These are phyloP conservation scores for Aureobasidium sp. DNA, from an alignment of 2,329 filamentous ascomycete genomes.

Conservation along the genomic window DNA sequence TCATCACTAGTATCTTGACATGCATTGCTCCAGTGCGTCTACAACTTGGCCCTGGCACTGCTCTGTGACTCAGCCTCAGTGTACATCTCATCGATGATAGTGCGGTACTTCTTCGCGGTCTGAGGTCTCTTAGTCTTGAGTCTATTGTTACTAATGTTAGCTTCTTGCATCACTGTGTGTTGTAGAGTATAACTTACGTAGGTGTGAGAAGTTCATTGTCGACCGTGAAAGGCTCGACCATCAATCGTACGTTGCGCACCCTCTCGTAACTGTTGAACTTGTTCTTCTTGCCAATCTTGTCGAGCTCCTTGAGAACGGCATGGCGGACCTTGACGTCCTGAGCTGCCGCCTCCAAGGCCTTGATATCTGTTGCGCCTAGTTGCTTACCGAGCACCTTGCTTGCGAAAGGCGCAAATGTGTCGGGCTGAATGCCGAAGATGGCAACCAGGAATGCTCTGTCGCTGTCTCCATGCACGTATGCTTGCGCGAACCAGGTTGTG, in stretches of 20 bases:
- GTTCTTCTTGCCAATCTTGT: constrained; percentile 67
- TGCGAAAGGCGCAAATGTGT: constrained; percentile 72
- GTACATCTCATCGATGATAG: constrained; percentile 53
- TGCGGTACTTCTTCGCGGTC: constrained; percentile 53
- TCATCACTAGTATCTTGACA: background rate
- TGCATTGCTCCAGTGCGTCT: background rate
- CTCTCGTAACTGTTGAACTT: constrained; percentile 91
- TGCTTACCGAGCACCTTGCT: constrained; percentile 62
- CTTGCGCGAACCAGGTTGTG: constrained; percentile 66
- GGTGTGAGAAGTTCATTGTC: constrained; percentile 86
- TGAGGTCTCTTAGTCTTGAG: constrained; percentile 66
- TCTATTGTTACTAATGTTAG: constrained; percentile 30
- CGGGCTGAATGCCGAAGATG: constrained; percentile 81
- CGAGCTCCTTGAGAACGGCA: constrained; percentile 70
- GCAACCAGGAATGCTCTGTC: constrained; percentile 74
- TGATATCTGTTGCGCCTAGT: constrained; percentile 49
- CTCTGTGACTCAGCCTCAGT: constrained; percentile 41
- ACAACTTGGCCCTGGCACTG: constrained; percentile 38
- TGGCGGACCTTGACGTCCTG: constrained; percentile 62
- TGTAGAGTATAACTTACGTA: constrained; percentile 54
- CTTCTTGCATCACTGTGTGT: background rate
- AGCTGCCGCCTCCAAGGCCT: constrained; percentile 58
- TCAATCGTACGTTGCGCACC: constrained; percentile 64
- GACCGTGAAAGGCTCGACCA: constrained; percentile 83
- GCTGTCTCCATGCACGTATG: constrained; percentile 85